These are phyloP conservation scores for Paramarasmius palmivorus DNA, from an alignment of 1,284 basidiomycete genomes.

Conservation along the genomic window DNA sequence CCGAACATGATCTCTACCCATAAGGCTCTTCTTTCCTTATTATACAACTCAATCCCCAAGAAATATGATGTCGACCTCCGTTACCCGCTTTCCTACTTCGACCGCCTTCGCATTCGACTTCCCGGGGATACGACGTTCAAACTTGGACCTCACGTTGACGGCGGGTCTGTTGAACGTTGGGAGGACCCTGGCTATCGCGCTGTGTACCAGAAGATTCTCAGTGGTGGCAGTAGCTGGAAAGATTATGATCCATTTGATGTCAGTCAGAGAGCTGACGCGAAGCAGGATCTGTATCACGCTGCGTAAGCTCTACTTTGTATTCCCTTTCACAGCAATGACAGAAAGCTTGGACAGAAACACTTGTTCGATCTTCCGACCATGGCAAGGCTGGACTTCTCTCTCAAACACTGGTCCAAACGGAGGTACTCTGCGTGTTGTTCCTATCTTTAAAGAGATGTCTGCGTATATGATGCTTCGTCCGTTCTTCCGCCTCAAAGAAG, in stretches of 20 bases:
- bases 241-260: conserved; percentile 62
- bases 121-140: conserved; percentile 67
- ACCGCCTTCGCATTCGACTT: conserved; percentile 71
- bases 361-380: conserved; percentile 77
- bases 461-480: conserved; percentile 75
- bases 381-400: conserved; percentile 77
- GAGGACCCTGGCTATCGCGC: conserved; percentile 66
- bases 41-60: conserved; percentile 46
- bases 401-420: conserved; percentile 63
- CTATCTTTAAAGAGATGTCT: conserved; percentile 9
- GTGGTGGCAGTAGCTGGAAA: conserved; percentile 50
- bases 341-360: conserved; percentile 34
- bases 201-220: conserved; percentile 57
- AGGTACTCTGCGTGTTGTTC: conserved; percentile 36
- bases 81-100: conserved; percentile 72
- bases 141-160: conserved; percentile 76
- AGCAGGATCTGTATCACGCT: conserved; percentile 55
- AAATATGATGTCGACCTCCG: conserved; percentile 45
- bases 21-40: conserved; percentile 56
- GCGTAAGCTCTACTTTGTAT: conserved; percentile 19
- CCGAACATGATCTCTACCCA: conserved; percentile 52
- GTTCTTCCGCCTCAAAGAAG: conserved; percentile 8
- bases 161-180: conserved; percentile 78
- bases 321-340: not conserved
- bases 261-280: conserved; percentile 48